Evolutionary conservation across 1,284 basidiomycete species (phyloP), one percentile per base, ranked within the genome.

Genomic region (Ganoderma resinaceum): DNA sequence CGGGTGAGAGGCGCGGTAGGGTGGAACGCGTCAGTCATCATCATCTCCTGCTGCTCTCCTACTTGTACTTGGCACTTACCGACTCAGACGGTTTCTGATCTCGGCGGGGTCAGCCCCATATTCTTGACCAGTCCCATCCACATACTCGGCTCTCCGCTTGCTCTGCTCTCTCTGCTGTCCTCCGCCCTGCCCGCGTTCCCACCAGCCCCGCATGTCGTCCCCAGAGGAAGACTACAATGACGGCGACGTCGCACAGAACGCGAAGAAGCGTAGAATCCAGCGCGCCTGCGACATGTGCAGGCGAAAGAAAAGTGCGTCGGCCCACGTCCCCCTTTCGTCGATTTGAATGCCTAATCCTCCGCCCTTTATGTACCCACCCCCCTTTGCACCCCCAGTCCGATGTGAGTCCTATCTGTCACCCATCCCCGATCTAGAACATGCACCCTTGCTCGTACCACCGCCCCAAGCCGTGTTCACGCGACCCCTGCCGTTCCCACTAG

Each of bases 231-330:
- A 86, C 55, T 77, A 76, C 72, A 79, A 82, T 68, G 82, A 83
- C 52, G 31, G 66, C 14, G 83, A 80, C 16, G 58, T 69, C 33
- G 69, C 69, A 37, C 79, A 78, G 67, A 77, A 73, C 53, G 68
- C 76, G 38, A 93, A 93, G 83, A 92, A 91, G 76, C 81, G 92
- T 35, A 84, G 88, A 69, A 85, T 93, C 18, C 91, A 92, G 76
- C 81, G 91, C 29, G 92, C 92, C 7, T 94, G 92, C 76, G 92
- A 94, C 75, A 85, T 88, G 1, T 94, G 92, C 75, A 82, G 92
- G 60, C 82, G 90, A 66, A 93, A 93, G 82, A 93, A 93, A 82
- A 89, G 91, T 91, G 69, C 65, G 86, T 80, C 20, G 31, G 1
- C 60, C 46, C 53, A 58, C 46, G 49, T 52, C 49, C n/a, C 20